phyloP scores from a whole-genome alignment of 1,284 basidiomycete species.

The Tausonia pullulans region DNA sequence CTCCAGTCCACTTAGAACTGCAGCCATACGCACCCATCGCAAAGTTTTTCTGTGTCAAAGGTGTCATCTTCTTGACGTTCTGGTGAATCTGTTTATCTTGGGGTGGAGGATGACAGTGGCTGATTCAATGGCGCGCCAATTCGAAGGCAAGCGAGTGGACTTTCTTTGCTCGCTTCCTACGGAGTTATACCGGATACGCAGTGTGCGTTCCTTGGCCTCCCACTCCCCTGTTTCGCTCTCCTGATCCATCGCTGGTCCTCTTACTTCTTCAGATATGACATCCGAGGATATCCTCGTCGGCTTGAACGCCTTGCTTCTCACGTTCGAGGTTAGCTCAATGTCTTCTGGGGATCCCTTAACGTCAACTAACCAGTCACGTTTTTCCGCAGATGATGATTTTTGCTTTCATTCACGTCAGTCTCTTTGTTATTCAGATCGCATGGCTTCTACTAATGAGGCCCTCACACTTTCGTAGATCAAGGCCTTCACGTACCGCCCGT shows the following conservation, averaged over 20 bases:
- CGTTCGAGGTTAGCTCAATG: slow-evolving; percentile 49
- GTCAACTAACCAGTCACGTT: slow-evolving; percentile 10
- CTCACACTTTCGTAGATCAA: not conserved
- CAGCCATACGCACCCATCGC: not conserved
- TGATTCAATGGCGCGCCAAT: not conserved
- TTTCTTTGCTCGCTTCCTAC: slow-evolving; percentile 50
- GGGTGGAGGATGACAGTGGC: not conserved
- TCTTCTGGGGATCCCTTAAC: not conserved
- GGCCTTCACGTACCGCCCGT: slow-evolving; percentile 41
- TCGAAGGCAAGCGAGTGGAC: slow-evolving; percentile 44
- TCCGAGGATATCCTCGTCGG: slow-evolving; percentile 63
- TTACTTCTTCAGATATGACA: slow-evolving; percentile 36
- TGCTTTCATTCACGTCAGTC: slow-evolving; percentile 58
- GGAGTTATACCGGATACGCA: slow-evolving; percentile 48
- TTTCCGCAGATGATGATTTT: slow-evolving; percentile 40
- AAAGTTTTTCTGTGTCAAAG: slow-evolving; percentile 53
- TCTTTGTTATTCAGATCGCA: slow-evolving; percentile 40
- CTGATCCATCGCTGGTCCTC: not conserved
- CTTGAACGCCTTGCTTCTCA: slow-evolving; percentile 55
- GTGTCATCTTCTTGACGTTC: slow-evolving; percentile 34
- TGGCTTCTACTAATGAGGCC: not conserved
- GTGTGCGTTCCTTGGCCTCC: slow-evolving; percentile 33
- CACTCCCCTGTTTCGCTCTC: not conserved
- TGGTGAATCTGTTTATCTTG: not conserved
- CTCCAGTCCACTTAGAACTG: slow-evolving; percentile 15